These are phyloP conservation scores for Agroathelia rolfsii DNA, from an alignment of 1,284 basidiomycete genomes.

Conservation along the genomic window DNA sequence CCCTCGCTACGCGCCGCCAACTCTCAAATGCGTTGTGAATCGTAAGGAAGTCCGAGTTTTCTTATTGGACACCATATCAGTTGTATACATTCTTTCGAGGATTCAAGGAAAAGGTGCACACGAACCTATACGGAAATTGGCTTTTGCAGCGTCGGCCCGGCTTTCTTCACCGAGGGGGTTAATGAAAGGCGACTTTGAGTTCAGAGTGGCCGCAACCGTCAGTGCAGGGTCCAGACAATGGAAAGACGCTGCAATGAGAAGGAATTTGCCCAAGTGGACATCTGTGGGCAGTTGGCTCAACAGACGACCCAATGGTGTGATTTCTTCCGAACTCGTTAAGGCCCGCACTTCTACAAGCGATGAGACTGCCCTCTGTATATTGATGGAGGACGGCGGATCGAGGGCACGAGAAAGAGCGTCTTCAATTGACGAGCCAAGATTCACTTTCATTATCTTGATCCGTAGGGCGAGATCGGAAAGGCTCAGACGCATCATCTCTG, in stretches of 20 bases:
- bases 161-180: constrained; percentile 83
- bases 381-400: constrained; percentile 82
- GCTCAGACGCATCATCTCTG: constrained; percentile 93
- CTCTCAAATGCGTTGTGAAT: constrained; percentile 85
- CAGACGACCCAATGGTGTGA: constrained; percentile 89
- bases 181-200: constrained; percentile 89
- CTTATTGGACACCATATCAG: constrained; percentile 28
- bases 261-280: constrained; percentile 93
- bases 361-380: constrained; percentile 87
- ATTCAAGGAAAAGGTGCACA: constrained; percentile 24
- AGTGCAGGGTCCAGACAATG: constrained; percentile 91
- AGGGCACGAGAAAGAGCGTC: constrained; percentile 83
- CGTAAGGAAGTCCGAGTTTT: constrained; percentile 95
- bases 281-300: constrained; percentile 92
- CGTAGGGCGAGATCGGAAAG: constrained; percentile 90
- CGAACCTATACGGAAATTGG: constrained; percentile 72
- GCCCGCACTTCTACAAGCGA: constrained; percentile 89
- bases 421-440: constrained; percentile 82
- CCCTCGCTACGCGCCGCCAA: constrained; percentile 78
- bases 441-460: constrained; percentile 95
- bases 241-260: constrained; percentile 81
- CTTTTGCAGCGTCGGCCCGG: constrained; percentile 82
- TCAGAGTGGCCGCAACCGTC: constrained; percentile 89
- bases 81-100: not conserved
- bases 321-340: constrained; percentile 79